These are phyloP conservation scores for Xylaria curta DNA, from an alignment of 495 filamentous ascomycete genomes.

Conservation along the genomic window DNA sequence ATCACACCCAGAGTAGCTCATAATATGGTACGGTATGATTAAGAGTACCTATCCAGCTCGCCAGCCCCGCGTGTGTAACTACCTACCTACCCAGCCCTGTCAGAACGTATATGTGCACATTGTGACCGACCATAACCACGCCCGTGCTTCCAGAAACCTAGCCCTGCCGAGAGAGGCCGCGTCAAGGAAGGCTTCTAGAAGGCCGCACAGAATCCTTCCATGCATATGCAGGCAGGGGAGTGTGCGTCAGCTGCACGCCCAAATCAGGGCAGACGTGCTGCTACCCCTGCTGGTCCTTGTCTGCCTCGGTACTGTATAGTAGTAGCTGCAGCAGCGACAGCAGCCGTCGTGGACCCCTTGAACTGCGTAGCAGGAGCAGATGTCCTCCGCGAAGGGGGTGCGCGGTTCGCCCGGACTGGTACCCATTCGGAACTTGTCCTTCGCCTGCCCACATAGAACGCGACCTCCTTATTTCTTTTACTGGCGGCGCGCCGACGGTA, in stretches of 20 bases:
- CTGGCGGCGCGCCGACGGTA: neutral
- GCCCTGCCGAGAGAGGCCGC: neutral
- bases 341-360: neutral
- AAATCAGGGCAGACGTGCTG: slow-evolving; percentile 6
- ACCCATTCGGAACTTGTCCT: neutral
- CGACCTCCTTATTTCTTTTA: neutral
- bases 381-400: neutral
- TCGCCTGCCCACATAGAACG: neutral
- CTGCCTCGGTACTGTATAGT: neutral
- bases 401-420: neutral
- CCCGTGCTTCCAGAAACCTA: neutral
- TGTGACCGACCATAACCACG: neutral
- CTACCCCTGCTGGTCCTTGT: neutral
- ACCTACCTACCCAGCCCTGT: neutral
- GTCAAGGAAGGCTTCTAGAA: slow-evolving; percentile 35
- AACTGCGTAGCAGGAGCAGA: neutral
- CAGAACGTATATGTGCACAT: neutral
- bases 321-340: neutral
- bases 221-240: slow-evolving; percentile 12
- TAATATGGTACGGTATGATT: neutral
- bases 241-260: neutral
- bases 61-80: neutral
- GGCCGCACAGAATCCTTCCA: slow-evolving; percentile 26
- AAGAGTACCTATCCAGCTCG: neutral
- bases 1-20: neutral